A percentile compares a stretch with the other conserved stretches of the same genome.
These are phyloP conservation scores for Eremothecium gossypii DNA, from an alignment of 1,139 yeast genomes.

Conservation along the genomic window DNA sequence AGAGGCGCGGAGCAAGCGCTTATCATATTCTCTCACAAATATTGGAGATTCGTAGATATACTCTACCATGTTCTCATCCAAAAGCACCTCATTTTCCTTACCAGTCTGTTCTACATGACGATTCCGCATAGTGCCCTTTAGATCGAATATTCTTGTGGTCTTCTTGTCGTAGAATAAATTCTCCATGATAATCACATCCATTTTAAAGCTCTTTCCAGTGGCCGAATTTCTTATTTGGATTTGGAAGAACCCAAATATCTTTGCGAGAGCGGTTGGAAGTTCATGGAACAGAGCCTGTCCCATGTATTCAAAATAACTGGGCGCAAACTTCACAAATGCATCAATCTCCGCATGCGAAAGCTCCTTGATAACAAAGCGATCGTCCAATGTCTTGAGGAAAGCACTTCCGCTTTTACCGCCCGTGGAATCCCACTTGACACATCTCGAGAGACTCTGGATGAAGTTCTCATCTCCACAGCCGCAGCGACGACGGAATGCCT, in stretches of 20 bases:
- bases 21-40: constrained; percentile 88
- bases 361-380: constrained; percentile 82
- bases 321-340: constrained; percentile 91
- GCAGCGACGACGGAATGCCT: constrained; percentile 80
- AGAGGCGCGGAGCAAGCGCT: constrained; percentile 74
- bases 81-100: constrained; percentile 80
- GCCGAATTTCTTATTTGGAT: constrained; percentile 74
- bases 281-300: constrained; percentile 93
- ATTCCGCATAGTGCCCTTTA: constrained; percentile 97
- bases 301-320: constrained; percentile 92
- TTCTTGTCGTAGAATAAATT: constrained; percentile 80
- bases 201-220: constrained; percentile 67
- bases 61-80: constrained; percentile 98
- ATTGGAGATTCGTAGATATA: constrained; percentile 93
- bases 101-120: constrained; percentile 97
- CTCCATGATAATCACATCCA: constrained; percentile 95
- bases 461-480: constrained; percentile 60
- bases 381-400: constrained; percentile 84
- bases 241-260: constrained; percentile 92
- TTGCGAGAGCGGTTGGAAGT: constrained; percentile 86
- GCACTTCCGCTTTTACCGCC: constrained; percentile 98
- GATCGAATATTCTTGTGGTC: constrained; percentile 81
- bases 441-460: constrained; percentile 82
- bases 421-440: constrained; percentile 89
- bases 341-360: constrained; percentile 82